Base-by-base conservation (phyloP, 495 filamentous ascomycete species). In the Mycothermus thermophilus region DNA sequence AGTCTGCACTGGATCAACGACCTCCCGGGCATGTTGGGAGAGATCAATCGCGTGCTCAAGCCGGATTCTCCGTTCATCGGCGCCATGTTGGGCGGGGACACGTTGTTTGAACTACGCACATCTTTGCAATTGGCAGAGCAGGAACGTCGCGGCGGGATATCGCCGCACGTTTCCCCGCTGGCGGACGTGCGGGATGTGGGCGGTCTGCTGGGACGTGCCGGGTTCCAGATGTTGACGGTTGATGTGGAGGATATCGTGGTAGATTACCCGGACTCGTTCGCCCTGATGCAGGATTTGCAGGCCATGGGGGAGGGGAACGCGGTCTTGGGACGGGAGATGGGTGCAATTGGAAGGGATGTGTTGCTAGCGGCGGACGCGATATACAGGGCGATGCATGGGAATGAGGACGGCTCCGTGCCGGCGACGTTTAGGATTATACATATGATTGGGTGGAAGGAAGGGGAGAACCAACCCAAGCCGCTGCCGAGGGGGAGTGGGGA, bases 1-100 rank as follows among this genome's bases (percentile, higher is more conserved):
- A 83, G 77, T 21, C 71, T 99, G 53, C 92, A 99, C 59, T 99
- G 92, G 92, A 78, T 94, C 59, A 99, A 99, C 57, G 82, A 99
- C 52, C 71, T 99, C 6, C 90, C 92, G 0, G 78, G 75, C 3
- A 61, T 88, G 3, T 71, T 99, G 1, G 58, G 71, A 22, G 82
- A 93, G 51, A 70, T 93, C 43, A 84, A 90, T 60, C 64, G 63
- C 27, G 66, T 87, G 23, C 72, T 99, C 11, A 88, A 88, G 58
- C 86, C 90, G 0, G 92, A 99, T 51, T 67, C 72, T 27, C 87
- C 92, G 10, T 93, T 99, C 53, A 74, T 99, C 23, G 90, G 78
- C 9, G 90, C 85, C 33, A 96, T 99, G 86, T 74, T 92, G 28
- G 92, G 92, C 35, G 92, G 92, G 0, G 92, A 99, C 50, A 82